Conservation (phyloP, 768 basidiomycete genomes). For the Macrolepiota albuminosa region DNA sequence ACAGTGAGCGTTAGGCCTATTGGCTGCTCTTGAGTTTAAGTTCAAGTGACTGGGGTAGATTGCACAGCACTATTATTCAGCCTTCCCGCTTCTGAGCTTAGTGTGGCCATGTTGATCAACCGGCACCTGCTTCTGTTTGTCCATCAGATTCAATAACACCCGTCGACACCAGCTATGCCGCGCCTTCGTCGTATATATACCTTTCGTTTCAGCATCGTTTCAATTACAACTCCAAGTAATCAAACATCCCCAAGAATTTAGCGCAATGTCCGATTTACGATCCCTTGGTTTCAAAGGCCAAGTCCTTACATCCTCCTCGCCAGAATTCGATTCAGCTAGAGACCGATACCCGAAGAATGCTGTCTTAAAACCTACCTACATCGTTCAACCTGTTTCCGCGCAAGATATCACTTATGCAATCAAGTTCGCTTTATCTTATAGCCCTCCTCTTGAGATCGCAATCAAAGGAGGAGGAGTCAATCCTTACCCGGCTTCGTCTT, state of each 20-base stretch:
- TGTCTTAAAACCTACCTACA: background rate
- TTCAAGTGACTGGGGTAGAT: too few relatives aligned
- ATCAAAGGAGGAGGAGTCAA: constrained; percentile 15
- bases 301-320: background rate
- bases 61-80: too few relatives aligned
- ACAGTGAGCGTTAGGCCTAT: too few relatives aligned
- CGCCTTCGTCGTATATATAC: background rate
- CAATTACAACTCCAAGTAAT: background rate
- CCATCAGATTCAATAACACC: too few relatives aligned
- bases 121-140: too few relatives aligned
- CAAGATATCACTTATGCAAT: background rate
- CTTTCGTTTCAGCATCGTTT: background rate
- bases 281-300: background rate
- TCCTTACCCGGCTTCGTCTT: constrained; percentile 5
- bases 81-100: too few relatives aligned
- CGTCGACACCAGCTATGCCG: too few relatives aligned
- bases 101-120: too few relatives aligned
- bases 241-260: background rate
- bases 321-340: background rate
- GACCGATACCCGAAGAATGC: background rate
- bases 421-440: background rate
- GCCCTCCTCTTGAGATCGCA: constrained; percentile 13
- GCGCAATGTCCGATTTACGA: background rate
- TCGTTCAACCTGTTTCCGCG: background rate
- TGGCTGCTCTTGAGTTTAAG: too few relatives aligned